Evolutionary conservation across 139 green algal species (phyloP).

Genomic region (Volvox reticuliferus): DNA sequence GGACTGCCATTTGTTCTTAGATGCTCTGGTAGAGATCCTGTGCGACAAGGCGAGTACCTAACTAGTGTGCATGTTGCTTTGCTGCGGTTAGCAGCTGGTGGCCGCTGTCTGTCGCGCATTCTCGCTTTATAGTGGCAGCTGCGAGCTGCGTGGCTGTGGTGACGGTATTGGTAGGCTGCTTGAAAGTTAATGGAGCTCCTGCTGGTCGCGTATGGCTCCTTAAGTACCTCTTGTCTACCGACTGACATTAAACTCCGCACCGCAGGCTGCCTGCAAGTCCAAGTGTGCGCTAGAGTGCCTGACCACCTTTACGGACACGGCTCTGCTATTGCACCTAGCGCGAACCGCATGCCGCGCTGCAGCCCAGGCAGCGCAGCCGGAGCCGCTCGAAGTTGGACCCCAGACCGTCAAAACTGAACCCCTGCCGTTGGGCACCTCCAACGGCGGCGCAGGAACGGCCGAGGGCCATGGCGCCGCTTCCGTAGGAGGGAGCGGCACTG

Average conservation of each 20-base stretch:
- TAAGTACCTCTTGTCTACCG: too few relatives aligned
- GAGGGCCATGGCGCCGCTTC: background rate
- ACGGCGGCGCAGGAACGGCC: background rate
- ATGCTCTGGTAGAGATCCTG: constrained; percentile 87
- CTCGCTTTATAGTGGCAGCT: too few relatives aligned
- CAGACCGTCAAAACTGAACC: too few relatives aligned
- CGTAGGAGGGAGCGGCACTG: background rate
- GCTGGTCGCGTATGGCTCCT: too few relatives aligned
- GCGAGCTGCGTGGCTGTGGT: too few relatives aligned
- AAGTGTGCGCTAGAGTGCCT: constrained; percentile 77
- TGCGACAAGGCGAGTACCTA: constrained; percentile 54
- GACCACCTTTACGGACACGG: constrained; percentile 81
- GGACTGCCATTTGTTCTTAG: constrained; percentile 88
- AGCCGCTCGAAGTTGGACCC: background rate
- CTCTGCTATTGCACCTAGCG: constrained; percentile 73
- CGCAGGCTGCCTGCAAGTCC: constrained; percentile 18
- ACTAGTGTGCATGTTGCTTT: background rate
- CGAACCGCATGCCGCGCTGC: constrained; percentile 5
- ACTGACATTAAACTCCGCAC: too few relatives aligned
- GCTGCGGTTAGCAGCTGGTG: too few relatives aligned
- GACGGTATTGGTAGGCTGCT: too few relatives aligned
- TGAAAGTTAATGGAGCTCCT: too few relatives aligned
- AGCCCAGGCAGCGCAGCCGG: background rate
- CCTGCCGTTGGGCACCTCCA: too few relatives aligned
- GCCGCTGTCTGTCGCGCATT: too few relatives aligned